Evolutionary conservation across 202 grass and related monocot genomes (phyloP).

Genomic region (Musa balbisiana): DNA sequence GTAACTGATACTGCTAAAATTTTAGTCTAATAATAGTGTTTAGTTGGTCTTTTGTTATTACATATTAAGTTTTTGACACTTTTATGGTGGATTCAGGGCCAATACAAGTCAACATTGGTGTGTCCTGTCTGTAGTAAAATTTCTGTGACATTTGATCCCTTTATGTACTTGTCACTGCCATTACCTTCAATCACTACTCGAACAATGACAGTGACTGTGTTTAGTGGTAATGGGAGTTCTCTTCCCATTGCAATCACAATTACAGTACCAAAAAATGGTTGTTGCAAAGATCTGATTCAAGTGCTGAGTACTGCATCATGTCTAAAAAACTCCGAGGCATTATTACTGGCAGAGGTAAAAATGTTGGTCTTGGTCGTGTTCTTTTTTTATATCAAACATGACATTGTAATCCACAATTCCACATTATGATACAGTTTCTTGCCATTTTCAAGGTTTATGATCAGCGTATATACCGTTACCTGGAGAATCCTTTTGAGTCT

Average conservation of each 20-base stretch:
- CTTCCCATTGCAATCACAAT: slow-evolving; percentile 83
- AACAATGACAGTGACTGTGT: slow-evolving; percentile 81
- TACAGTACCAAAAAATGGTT: slow-evolving; percentile 75
- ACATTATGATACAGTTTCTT: slow-evolving; percentile 18
- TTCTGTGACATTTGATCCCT: slow-evolving; percentile 93
- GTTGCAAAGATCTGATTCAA: slow-evolving; percentile 53
- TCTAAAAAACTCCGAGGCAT: slow-evolving; percentile 51
- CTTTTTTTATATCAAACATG: not conserved
- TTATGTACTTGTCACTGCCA: slow-evolving; percentile 95
- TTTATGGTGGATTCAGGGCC: slow-evolving; percentile 49
- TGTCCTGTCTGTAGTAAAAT: slow-evolving; percentile 87
- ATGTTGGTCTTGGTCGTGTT: not conserved
- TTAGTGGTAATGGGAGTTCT: slow-evolving; percentile 62
- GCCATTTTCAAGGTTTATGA: slow-evolving; percentile 52
- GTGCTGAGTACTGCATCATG: slow-evolving; percentile 51
- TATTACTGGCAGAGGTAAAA: slow-evolving; percentile 85
- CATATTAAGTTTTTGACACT: slow-evolving; percentile 16
- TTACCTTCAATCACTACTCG: slow-evolving; percentile 72
- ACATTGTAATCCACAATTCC: not conserved
- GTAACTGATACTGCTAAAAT: too few species aligned
- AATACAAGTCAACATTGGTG: slow-evolving; percentile 96
- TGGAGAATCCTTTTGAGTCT: slow-evolving; percentile 39
- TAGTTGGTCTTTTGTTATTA: not conserved
- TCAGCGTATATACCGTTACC: slow-evolving; percentile 59
- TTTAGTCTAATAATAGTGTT: too few species aligned